Base-by-base conservation (phyloP, 2,329 filamentous ascomycete species). In the Talaromyces sp. region DNA sequence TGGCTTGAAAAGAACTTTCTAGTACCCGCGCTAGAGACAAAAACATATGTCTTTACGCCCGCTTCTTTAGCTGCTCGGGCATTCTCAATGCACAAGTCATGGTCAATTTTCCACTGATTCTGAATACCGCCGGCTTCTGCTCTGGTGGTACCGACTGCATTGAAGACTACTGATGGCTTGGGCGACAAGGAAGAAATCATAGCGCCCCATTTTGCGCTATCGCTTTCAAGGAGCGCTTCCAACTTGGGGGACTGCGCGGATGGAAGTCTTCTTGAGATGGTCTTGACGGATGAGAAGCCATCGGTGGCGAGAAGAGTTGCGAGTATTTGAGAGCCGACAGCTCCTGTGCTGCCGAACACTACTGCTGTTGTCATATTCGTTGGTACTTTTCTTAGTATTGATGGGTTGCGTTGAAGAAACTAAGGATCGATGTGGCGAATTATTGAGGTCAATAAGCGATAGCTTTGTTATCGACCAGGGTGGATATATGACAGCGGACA, bases 1-100 rank as follows among this genome's bases (percentile, higher is more conserved):
- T 45, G 35, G 17, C 13, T 27, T 25, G 56, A 17, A 3, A 45
- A 2, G 4, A 27, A 45, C 0, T 25, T 39, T 19, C 56, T 45
- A 27, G 56, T 59, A 31, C 56, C 56, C n/a, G 56, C 37, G 15
- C 56, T 59, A 31, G 56, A 59, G 41, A 85, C 87, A 69, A 84
- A 86, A 59, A 87, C 78, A 52, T 87, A 80, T 0, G 77, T 81
- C 61, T 76, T 78, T 35, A 81, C 84, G 1, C 80, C 81, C 54
- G 69, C 75, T 31, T 74, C 70, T 67, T 77, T 75, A 1, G 82
- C 78, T 3, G 81, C 82, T 5, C 56, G 56, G 8, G 56, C 56
- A 59, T 59, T 59, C 39, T 59, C 56, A 15, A 59, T 59, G 39
- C 56, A 59, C 39, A 59, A 15, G 27, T 59, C 56, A 59, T 59